These are phyloP conservation scores for Septoria petroselini DNA, from an alignment of 2,329 filamentous ascomycete species.

Conservation along the genomic window DNA sequence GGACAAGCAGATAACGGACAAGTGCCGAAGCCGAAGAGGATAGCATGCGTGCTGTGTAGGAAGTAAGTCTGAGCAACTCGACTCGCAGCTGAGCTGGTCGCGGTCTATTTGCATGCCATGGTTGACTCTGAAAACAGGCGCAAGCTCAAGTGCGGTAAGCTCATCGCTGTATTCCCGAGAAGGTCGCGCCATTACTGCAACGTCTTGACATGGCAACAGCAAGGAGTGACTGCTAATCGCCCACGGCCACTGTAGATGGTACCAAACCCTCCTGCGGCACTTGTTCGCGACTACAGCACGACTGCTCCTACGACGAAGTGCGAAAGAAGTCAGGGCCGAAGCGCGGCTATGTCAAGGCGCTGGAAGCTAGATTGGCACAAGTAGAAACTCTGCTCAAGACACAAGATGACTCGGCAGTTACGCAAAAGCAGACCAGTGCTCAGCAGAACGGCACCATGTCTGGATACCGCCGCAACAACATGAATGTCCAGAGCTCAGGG, in stretches of 20 bases:
- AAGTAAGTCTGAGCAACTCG: conserved; percentile 3
- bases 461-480: conserved; percentile 23
- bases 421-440: neutral
- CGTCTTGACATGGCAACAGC: too few relatives aligned
- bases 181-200: too few relatives aligned
- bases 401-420: conserved; percentile 46
- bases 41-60: conserved; percentile 91
- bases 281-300: conserved; percentile 79
- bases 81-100: neutral
- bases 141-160: conserved; percentile 69
- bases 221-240: too few relatives aligned
- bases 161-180: too few relatives aligned
- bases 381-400: conserved; percentile 87
- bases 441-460: conserved; percentile 17
- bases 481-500: conserved; percentile 14
- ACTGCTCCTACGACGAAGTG: conserved; percentile 87
- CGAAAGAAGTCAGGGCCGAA: conserved; percentile 93
- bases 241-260: conserved; percentile 55
- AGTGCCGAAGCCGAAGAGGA: conserved; percentile 63
- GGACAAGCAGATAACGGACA: conserved; percentile 29
- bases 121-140: conserved; percentile 54
- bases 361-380: conserved; percentile 83
- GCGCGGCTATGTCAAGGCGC: conserved; percentile 86
- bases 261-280: conserved; percentile 81
- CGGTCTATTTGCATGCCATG: neutral